Base-by-base conservation (phyloP, 2,329 filamentous ascomycete genomes). In the Chlorencoelia australis region DNA sequence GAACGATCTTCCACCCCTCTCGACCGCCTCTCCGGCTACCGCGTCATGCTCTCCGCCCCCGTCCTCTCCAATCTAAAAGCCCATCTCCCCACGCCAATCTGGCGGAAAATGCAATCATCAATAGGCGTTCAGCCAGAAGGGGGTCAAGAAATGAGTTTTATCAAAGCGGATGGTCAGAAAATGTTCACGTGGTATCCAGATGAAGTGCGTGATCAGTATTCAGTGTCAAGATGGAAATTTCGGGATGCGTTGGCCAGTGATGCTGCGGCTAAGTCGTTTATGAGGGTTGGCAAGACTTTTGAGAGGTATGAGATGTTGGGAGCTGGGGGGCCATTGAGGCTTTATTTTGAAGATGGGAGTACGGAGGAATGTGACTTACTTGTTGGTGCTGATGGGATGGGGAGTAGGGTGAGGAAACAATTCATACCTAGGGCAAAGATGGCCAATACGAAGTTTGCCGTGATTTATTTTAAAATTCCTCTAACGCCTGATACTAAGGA, bases 351-450 rank as follows among this genome's bases (percentile, higher is more conserved):
- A 2, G 58, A 71, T 38, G 67, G 67, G 2, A 51, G 50, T 8
- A 55, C 45, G 0, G 59, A 62, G 7, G 51, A 46, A 1, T 76
- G 61, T 32, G 71, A 75, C 45, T 48, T 76, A 0, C 43, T 76
- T 0, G 63, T 76, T 27, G 71, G 66, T 5, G 70, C 71, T 3
- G 73, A 77, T 40, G 73, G 73, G 0, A 62, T 68, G 28, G 57
- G 63, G 4, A 75, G 71, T 1, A 62, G 59, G 19, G 65, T 65
- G 2, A 61, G 70, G 13, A 61, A 53, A 30, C 51, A 53, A 27
- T 35, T 54, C 8, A 30, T 54, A 11, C 51, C 51, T 1, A 25
- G 40, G n/a, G 34, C 47, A 3, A 45, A 14, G 16, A 42, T 51
- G 11, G 34, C 33, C 15, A 28, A 42, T 3, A 38, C 42, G 4